Evolutionary conservation across 768 basidiomycete genomes (phyloP), one percentile per base, ranked within the genome.

Genomic region (Mycena kentingensis): DNA sequence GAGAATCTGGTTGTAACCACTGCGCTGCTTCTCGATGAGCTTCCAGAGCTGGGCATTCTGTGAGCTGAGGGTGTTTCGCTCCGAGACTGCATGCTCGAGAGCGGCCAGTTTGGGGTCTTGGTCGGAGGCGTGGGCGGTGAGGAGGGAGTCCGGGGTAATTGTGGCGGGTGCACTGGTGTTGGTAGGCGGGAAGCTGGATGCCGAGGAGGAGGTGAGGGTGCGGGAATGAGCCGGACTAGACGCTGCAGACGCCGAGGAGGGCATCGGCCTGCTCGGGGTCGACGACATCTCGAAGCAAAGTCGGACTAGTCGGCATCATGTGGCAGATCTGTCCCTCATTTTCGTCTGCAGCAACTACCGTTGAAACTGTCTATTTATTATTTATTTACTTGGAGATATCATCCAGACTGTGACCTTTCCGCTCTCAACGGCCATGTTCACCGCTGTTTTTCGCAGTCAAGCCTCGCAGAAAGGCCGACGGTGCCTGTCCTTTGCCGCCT

Each of bases 41-140:
- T 94, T 95, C 94, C 94, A 96, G 19, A 96, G 82, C 71, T 95
- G 92, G 15, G 85, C 73, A 67, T 96, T 96, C 74, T 96, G 93
- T 4, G 83, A 70, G 11, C 87, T 82, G 44, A 94, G 81, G 34
- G 74, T 70, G 64, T 95, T 96, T 58, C 93, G 82, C 63, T 98
- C 94, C 15, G 77, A 77, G 24, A 96, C 75, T 7, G 85, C 82
- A 52, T 84, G 81, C 22, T 93, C 90, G 25, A 96, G 78, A 3
- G 93, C 92, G 29, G 79, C 77, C n/a, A 70, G 59, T 54, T 70
- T 76, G 34, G 84, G 84, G 69, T 85, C 81, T 41, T 77, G 67
- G 1, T 80, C 70, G 19, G 68, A 62, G 5, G 80, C 75, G 60
- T 90, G 78, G 24, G 77, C 68, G 36, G 76, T 69, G 58, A 91